Base-by-base conservation (phyloP, 345 rosid genomes). In the Carallia brachiata region DNA sequence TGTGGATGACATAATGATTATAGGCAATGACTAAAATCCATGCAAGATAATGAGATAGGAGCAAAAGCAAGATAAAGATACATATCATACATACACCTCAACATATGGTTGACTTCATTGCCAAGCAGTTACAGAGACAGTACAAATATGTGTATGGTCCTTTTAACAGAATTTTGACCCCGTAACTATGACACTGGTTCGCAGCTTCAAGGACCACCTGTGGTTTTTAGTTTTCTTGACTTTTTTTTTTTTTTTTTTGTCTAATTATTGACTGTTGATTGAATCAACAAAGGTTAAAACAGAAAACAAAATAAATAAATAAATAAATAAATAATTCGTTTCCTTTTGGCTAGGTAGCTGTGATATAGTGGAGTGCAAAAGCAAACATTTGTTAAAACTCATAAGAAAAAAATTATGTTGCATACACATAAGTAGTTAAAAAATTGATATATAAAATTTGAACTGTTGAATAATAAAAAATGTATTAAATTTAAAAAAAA, bases 111-210 rank as follows among this genome's bases (percentile, higher is more conserved):
- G 85, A 79, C 81, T 82, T 70, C 12, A 52, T 27, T 67, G 67
- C 56, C 80, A 73, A 23, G 52, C 18, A 48, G 36, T 60, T 52
- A 44, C 3, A 52, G 19, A 36, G 55, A 23, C 12, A 16, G 19
- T 32, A 9, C 27, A 54, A 4, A 55, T 55, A 4, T 28, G 30
- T 55, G 59, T 12, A 6, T 37, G 74, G 30, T 34, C 34, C 74
- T 61, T 64, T 65, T 65, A 82, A 70, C 70, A 40, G 72, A 73
- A 67, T 64, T 12, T 71, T 80, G 84, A 80, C 78, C 52, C 53
- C 40, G 36, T 61, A 13, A 40, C 32, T 3, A 27, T 67, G 13
- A 9, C 18, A 52, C 5, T 32, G 36, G 23, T 5, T 39, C n/a
- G 1, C 52, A 28, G 1, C 61, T 73, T 47, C 66, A 36, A 39